Evolutionary conservation across 768 basidiomycete species (phyloP), one percentile per base, ranked within the genome.

Genomic region (Hypsizygus marmoreus): DNA sequence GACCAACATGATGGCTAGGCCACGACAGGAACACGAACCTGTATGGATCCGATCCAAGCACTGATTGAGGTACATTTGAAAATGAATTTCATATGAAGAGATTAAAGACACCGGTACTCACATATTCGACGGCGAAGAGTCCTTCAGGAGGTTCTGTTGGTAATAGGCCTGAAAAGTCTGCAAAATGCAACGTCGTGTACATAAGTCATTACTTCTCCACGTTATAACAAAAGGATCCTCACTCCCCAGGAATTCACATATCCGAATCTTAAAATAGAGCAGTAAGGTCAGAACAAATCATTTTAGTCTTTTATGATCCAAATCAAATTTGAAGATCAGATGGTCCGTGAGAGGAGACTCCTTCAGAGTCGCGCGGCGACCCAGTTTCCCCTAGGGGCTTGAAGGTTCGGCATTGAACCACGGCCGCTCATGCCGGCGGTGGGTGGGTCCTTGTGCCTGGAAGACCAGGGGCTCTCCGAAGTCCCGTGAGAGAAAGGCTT

Each of bases 1-100:
- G 8, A 22, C 40, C 8, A n/a, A 32, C 23, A 39, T 24, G 41
- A 29, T 36, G 31, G 20, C 31, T 35, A 33, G 13, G 19, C 31
- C 12, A 17, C 8, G 25, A 39, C 14, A 23, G 31, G 19, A 23
- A 39, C 17, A 28, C 48, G 16, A 48, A 81, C 86, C 69, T 88
- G 87, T 17, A 83, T 67, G 1, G 88, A 90, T 4, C 88, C 88
- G 25, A 91, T 90, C 88, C 87, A 91, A 32, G 87, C 79, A 34
- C 87, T 88, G 49, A 17, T n/a, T 40, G 48, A n/a, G n/a, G 32
- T 22, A 14, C 19, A 43, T 31, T n/a, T n/a, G n/a, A 25, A 23
- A 11, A 14, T 41, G 20, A 11, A 34, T 44, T 9, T 42, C 32
- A 28, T 30, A 33, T 7, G 11, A n/a, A 6, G 16, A 53, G 9